Evolutionary conservation across 257 asterid genomes (phyloP), one percentile per base, ranked within the genome.

Genomic region (Dorcoceras hygrometricum): DNA sequence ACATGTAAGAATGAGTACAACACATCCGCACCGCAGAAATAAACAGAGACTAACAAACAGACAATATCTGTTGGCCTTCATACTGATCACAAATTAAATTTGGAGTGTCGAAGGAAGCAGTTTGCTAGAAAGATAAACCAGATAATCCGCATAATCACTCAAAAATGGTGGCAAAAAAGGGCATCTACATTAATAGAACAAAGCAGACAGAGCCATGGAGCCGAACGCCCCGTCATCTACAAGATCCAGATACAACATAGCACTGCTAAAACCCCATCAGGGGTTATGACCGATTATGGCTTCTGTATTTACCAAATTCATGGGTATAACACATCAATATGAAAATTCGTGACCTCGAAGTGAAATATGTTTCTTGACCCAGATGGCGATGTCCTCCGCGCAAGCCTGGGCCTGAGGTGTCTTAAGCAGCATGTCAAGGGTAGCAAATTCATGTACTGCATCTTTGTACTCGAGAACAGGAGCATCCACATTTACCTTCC

Each of bases 281-380:
- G 18, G 54, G 54, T 46, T 46, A 46, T 46, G 54, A 16, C 54
- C 8, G 1, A 46, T 46, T 4, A 16, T 18, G 18, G 54, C 54
- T 46, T 46, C 20, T 46, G n/a, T 46, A 46, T 14, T 14, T 46
- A 18, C 22, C 54, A 46, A 46, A 14, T 46, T 4, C 54, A 46
- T 5, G 54, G 18, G 54, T 46, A 14, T 12, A 3, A 4, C 19
- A 43, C 19, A 12, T 46, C 54, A 46, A 18, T 46, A 46, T 3
- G 54, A 46, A 46, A 46, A 46, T 22, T 46, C 54, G 54, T 90
- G 78, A 20, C 88, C 97, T 72, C 96, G 79, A n/a, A 84, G 65
- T 31, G 97, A 90, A 54, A 90, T 90, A 69, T 88, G 82, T 71
- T 90, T 90, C 84, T 86, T 88, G 50, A 88, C 73, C 97, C 96